Evolutionary conservation across 176 grass and related monocot genomes (phyloP).

Genomic region (Triticum timopheevii): DNA sequence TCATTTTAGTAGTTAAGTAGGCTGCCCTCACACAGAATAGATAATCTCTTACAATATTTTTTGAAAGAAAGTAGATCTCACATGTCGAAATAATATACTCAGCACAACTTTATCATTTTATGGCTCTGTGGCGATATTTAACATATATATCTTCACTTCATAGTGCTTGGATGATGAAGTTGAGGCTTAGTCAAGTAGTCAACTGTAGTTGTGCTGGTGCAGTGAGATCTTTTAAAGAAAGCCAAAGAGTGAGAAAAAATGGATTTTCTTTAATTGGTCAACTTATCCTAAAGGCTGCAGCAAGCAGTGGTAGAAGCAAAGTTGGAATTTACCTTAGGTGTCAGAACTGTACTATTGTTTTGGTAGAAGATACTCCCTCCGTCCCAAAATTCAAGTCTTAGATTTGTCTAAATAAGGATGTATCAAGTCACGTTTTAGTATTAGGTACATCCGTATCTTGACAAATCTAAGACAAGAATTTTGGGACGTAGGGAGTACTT

Average conservation of each 20-base stretch:
- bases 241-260: neutral
- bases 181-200: neutral
- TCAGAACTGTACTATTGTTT: too few relatives aligned
- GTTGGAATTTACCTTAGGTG: too few relatives aligned
- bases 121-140: neutral
- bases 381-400: too few relatives aligned
- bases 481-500: too few relatives aligned
- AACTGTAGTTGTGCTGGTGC: neutral
- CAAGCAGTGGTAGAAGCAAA: too few relatives aligned
- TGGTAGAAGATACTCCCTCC: too few relatives aligned
- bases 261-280: neutral
- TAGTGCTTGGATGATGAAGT: neutral
- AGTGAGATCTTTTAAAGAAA: neutral
- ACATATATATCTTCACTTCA: neutral
- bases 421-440: too few relatives aligned
- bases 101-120: neutral
- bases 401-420: too few relatives aligned
- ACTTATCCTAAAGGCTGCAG: neutral
- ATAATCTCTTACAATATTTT: neutral
- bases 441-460: too few relatives aligned
- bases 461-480: too few relatives aligned
- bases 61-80: neutral
- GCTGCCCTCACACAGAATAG: neutral
- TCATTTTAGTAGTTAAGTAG: slow-evolving; percentile 1
- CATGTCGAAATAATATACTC: neutral